phyloP scores from a whole-genome alignment of 148 eudicot species.

The Fagopyrum tataricum region DNA sequence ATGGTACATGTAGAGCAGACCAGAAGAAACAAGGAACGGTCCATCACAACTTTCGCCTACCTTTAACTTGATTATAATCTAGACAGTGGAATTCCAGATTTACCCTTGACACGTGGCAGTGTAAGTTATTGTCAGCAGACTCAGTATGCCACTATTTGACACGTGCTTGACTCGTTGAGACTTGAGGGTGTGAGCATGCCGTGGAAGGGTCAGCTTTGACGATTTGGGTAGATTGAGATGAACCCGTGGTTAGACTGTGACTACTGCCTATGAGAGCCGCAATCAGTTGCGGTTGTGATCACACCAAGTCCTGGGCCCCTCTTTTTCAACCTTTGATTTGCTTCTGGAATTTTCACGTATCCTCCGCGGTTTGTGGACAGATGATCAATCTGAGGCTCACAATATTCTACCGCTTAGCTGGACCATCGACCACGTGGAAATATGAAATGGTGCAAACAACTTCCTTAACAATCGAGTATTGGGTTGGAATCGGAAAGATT shows the following conservation, averaged over 20 bases:
- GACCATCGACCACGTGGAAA: background rate
- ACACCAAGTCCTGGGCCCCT: background rate
- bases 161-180: conserved; percentile 3
- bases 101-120: conserved; percentile 4
- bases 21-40: background rate
- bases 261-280: background rate
- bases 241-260: background rate
- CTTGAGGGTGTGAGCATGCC: background rate
- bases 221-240: background rate
- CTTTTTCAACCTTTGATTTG: background rate
- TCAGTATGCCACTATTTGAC: background rate
- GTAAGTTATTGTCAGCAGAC: too few species aligned
- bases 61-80: background rate
- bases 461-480: too few species aligned
- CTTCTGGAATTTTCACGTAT: background rate
- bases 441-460: background rate
- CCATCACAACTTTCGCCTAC: background rate
- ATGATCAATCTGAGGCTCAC: background rate
- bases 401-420: background rate
- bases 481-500: too few species aligned
- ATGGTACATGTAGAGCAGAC: background rate
- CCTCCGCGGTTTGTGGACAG: background rate
- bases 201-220: background rate
- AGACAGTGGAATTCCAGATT: background rate
- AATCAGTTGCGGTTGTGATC: conserved; percentile 4